These are phyloP conservation scores for Candida michaelii DNA, from an alignment of 805 yeast species.

Conservation along the genomic window DNA sequence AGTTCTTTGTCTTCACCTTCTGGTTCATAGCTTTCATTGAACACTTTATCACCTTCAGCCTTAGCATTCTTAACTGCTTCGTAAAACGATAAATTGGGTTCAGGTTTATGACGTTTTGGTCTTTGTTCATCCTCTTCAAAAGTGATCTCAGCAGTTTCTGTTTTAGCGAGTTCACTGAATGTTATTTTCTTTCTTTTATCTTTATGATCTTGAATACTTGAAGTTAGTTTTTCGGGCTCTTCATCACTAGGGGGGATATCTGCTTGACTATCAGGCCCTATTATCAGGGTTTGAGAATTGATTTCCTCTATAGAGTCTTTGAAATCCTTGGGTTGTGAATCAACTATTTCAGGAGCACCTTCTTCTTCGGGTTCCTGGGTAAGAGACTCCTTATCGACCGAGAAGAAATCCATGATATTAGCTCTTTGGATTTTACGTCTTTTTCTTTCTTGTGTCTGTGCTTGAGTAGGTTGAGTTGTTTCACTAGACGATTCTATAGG, in stretches of 20 bases:
- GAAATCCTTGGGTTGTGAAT: too few relatives aligned
- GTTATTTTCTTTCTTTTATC: conserved; percentile 4
- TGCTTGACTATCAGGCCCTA: too few relatives aligned
- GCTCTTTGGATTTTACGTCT: conserved; percentile 34
- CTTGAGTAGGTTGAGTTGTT: background rate
- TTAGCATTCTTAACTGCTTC: conserved; percentile 32
- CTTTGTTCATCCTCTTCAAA: conserved; percentile 2
- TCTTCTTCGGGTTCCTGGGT: background rate
- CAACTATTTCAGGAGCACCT: background rate
- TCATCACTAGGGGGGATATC: background rate
- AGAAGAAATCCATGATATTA: conserved; percentile 33
- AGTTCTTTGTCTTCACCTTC: conserved; percentile 12
- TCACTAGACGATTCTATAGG: background rate
- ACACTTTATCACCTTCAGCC: conserved; percentile 19
- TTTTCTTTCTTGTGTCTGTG: conserved; percentile 19
- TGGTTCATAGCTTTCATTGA: conserved; percentile 21
- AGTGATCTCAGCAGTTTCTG: conserved; percentile 1
- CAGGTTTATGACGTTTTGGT: background rate
- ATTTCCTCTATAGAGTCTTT: too few relatives aligned
- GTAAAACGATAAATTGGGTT: conserved; percentile 13
- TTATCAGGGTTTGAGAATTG: too few relatives aligned
- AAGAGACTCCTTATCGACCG: background rate
- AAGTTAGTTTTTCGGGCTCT: background rate
- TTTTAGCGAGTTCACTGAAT: background rate
- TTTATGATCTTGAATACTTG: background rate